Base-by-base conservation (phyloP, 257 asterid genomes). In the Solanum sejunctum region DNA sequence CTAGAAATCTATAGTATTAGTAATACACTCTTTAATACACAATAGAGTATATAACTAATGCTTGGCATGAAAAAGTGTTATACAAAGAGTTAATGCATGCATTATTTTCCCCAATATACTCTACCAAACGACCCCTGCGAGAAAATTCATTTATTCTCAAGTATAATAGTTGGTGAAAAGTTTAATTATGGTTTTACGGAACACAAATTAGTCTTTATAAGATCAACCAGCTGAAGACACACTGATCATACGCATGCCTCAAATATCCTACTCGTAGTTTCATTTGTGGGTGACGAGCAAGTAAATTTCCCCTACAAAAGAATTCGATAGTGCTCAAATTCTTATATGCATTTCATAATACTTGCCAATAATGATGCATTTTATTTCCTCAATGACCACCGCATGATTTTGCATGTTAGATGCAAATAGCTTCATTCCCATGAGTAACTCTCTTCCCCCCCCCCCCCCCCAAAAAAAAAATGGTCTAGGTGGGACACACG, bases 401-500 rank as follows among this genome's bases (percentile, higher is more conserved):
- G 16, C 28, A 21, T 45, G 81, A 47, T 75, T 54, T 75, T 51
- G 82, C 57, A 26, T 52, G 64, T 26, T 52, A 51, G 3, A 28
- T 52, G 82, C 82, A 78, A 51, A 78, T 52, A 26, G 47, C 49
- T 26, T 49, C 45, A 49, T 51, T 54, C 60, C 60, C 43, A 21
- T 13, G 60, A 23, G 10, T 18, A 78, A 78, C 18, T 70, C 32
- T 28, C 18, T 8, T 70, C 7, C 52, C 28, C 49, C 45, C 88
- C 58, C 36, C 36, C 0, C 3, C 28, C 28, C 28, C 28, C 28
- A 1, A 1, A 1, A 1, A 1, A 26, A 32, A 56, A 61, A 78
- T 75, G 82, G 79, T 85, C 16, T 89, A 96, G 99, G 98, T 95
- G 89, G 98, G 99, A 81, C 99, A 96, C 93, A 96, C 99, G 0